Base-by-base conservation (phyloP, 2,329 filamentous ascomycete species). In the Mycogone perniciosa region DNA sequence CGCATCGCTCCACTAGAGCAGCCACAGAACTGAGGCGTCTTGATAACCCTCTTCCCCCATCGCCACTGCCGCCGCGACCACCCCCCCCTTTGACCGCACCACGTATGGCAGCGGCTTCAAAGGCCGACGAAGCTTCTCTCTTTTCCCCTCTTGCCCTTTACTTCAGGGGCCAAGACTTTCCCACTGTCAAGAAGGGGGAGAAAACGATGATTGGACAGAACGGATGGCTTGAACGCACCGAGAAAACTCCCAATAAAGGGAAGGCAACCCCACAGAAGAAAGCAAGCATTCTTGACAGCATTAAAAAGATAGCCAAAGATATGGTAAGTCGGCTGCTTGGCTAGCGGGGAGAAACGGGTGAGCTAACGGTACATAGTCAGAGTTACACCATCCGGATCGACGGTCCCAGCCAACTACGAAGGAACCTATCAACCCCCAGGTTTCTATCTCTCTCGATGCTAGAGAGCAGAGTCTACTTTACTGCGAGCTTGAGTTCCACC, bases 401-500 rank as follows among this genome's bases (percentile, higher is more conserved):
- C 64, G 67, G 26, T 53, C 62, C 5, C 65, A 66, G 37, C 60
- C 62, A 2, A 57, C 57, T 7, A 55, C 63, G 6, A 69, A 66
- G 42, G 60, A 63, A 13, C 56, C 59, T 10, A 54, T 52, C 10
- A 54, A 57, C 31, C 58, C 67, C 10, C 66, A 65, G 10, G 59
- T 77, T 3, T 62, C 65, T 26, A 76, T 81, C 56, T 80, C 78
- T 0, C 70, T 82, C 4, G 67, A 74, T 58, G 68, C 77, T 1
- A 75, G 79, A 40, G 78, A 81, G 63, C 80, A 82, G 59, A 77
- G 75, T 45, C 71, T 82, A 7, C 62, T 82, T 6, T 82, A 80
- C 62, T 79, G 77, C 60, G 79, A 83, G 61, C 71, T 82, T 6
- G 78, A 81, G 59, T 82, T 74, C 56, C 64, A 73, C 51, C 62